Evolutionary conservation across 106 monocot genomes (phyloP), one percentile per base, ranked within the genome.

Genomic region (Allium fistulosum): DNA sequence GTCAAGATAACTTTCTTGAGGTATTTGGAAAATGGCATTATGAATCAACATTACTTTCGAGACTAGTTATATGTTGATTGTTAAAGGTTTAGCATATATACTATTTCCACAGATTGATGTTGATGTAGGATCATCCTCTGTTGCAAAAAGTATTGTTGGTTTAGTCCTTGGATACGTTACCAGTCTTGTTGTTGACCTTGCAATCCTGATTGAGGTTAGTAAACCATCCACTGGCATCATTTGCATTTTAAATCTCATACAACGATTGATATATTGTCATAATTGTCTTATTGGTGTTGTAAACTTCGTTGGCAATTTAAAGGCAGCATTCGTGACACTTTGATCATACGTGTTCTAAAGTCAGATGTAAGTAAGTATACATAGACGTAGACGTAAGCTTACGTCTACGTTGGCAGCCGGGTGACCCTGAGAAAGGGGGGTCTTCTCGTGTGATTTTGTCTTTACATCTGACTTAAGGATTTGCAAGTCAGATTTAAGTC

Each of bases 121-220:
- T 45, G 89, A 97, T 61, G 88, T 97, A 72, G 92, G 92, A 46
- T 97, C 97, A 6, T 97, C 97, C 53, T 87, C 97, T 58, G 92
- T 97, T 49, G 97, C 97, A 13, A 84, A 72, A 59, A 92, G 82
- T 50, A 86, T 97, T 51, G 86, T 97, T 28, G 72, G 85, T 74
- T 75, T 97, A 69, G 89, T 92, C 73, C 80, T 97, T 64, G 92
- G 92, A 62, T 89, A 97, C 70, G 68, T 83, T 75, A 97, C 97
- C 46, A 71, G 84, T 76, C 82, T 97, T 67, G 92, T 87, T 59
- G 97, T 97, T 67, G 97, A 97, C 66, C 89, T 97, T 74, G 92
- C 97, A 10, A 97, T 97, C 61, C 72, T 97, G 46, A 81, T 97
- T 79, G 97, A 97, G 97, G 97, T 97, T 26, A 53, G 66, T 28